Evolutionary conservation across 1,284 basidiomycete genomes (phyloP), one percentile per base, ranked within the genome.

Genomic region (Xerocomus amazonicus): DNA sequence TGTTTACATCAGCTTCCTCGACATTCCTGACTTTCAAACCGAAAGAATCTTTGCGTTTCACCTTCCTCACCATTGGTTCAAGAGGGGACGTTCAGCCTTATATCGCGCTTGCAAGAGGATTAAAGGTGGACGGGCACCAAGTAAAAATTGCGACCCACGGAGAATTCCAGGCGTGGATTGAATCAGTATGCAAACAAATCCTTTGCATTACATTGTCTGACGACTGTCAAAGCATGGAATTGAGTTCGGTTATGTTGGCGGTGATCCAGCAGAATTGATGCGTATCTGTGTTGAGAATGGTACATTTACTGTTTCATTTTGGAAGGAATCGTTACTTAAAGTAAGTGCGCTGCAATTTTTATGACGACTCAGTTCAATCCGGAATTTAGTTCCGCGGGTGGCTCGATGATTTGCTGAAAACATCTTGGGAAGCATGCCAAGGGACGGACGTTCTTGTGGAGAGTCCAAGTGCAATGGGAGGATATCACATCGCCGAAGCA

Each of bases 381-480:
- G 40, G 43, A 35, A 31, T 49, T 14, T 61, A 94, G 86, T 98
- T 98, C 75, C 87, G 96, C 48, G 91, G 90, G 19, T 99, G 96
- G 96, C 76, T 98, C 45, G 96, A 98, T 64, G 96, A 98, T 63
- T 77, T 99, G 5, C 78, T 99, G 32, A 86, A 85, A 65, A 93
- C 92, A 0, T 90, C 93, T 1, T 98, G 93, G 92, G 83, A 92
- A 52, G 95, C 94, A 5, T 99, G 97, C 65, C 92, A 96, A 71
- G 87, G 83, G 17, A 93, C 92, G 0, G 95, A 99, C 65, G 81
- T 98, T 26, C 78, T 99, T 44, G 78, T 99, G 47, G 96, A 99
- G 71, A 92, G 90, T 61, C 96, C 96, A 0, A 94, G 90, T 63
- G 93, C 96, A 6, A 98, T 98, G 88, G 93, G 87, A n/a, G 96